phyloP scores from a whole-genome alignment of 2,329 filamentous ascomycete species.

The Golovinomyces cichoracearum region DNA sequence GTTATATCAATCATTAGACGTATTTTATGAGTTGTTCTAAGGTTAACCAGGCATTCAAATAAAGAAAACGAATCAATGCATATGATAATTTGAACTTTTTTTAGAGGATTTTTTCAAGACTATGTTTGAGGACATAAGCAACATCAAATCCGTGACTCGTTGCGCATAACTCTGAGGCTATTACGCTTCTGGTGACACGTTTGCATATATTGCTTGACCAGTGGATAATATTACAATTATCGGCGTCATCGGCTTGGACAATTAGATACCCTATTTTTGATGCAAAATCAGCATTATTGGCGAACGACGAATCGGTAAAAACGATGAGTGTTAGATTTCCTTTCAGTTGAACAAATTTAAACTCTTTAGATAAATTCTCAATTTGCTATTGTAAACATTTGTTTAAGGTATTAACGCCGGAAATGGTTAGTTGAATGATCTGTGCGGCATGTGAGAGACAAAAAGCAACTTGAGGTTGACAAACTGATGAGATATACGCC shows the following conservation, averaged over 20 bases:
- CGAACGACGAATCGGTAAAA: background rate
- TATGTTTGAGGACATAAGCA: background rate
- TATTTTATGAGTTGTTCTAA: background rate
- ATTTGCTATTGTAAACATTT: background rate
- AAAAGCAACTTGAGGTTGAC: background rate
- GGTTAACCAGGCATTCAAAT: background rate
- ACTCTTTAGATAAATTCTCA: background rate
- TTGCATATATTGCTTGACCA: slow-evolving; percentile 1
- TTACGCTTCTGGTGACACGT: slow-evolving; percentile 1
- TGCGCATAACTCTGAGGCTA: slow-evolving; percentile 1
- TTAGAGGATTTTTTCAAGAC: background rate
- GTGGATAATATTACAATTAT: slow-evolving; percentile 1
- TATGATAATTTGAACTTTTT: background rate
- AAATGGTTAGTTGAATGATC: background rate
- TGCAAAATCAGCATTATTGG: background rate
- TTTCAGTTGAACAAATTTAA: slow-evolving; percentile 1
- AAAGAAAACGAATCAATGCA: too few relatives aligned
- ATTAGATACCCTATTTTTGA: slow-evolving; percentile 1
- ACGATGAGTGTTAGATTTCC: background rate
- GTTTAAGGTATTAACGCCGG: background rate
- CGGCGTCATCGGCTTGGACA: background rate
- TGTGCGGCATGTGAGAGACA: background rate
- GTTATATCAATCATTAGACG: background rate
- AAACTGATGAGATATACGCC: background rate
- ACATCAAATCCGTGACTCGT: slow-evolving; percentile 1